A percentile compares a stretch with the other conserved stretches of the same genome.
These are phyloP conservation scores for Aspergillus sp. DNA, from an alignment of 2,329 filamentous ascomycete genomes.

Conservation along the genomic window DNA sequence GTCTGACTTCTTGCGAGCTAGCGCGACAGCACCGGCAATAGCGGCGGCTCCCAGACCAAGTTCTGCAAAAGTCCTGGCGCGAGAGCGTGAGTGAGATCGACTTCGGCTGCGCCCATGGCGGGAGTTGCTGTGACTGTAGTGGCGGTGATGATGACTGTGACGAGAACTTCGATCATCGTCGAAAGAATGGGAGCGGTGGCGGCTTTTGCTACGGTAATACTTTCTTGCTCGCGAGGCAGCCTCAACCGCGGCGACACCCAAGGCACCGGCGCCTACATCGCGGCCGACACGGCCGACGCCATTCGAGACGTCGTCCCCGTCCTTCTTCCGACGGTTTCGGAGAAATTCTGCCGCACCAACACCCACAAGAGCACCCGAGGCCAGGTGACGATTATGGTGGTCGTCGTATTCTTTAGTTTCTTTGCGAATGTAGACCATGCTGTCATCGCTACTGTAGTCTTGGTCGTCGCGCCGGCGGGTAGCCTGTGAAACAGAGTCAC, in stretches of 20 bases:
- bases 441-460: constrained; percentile 60
- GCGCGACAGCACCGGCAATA: constrained; percentile 59
- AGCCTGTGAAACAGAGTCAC: constrained; percentile 54
- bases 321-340: constrained; percentile 57
- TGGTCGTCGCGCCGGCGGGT: constrained; percentile 40
- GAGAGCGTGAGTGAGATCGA: constrained; percentile 50
- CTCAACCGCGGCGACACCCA: constrained; percentile 63
- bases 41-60: constrained; percentile 57
- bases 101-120: constrained; percentile 39
- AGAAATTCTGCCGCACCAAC: constrained; percentile 61
- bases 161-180: constrained; percentile 40
- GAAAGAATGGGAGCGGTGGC: constrained; percentile 41
- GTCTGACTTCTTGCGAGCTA: constrained; percentile 55
- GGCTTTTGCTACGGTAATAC: constrained; percentile 49
- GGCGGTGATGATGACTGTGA: constrained; percentile 31
- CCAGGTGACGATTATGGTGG: constrained; percentile 57
- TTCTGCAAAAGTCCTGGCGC: constrained; percentile 54
- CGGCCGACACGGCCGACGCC: constrained; percentile 50
- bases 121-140: constrained; percentile 28
- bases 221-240: constrained; percentile 54
- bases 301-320: constrained; percentile 56
- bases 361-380: constrained; percentile 62
- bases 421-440: constrained; percentile 60
- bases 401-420: constrained; percentile 47
- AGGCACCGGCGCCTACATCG: constrained; percentile 59